Percentiles rank a stretch among this genome's conserved stretches.
phyloP scores from a whole-genome alignment of 176 grass and related monocot genomes.

The Musa schizocarpa region DNA sequence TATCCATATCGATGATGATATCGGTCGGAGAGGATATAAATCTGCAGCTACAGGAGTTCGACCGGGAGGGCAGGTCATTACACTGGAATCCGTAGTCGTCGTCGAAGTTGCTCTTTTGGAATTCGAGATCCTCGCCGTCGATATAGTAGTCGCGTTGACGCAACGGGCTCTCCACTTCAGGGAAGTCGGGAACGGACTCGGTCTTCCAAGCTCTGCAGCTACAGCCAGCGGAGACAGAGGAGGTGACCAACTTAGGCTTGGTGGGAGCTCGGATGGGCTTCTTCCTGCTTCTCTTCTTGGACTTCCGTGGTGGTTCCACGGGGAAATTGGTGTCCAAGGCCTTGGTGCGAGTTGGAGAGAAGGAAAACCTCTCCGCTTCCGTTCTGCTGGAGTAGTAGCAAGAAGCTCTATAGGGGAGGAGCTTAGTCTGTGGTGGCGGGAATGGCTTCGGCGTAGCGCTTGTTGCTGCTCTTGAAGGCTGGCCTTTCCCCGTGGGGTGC shows the following conservation, averaged over 20 bases:
- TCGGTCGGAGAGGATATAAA: conserved; percentile 47
- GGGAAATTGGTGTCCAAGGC: conserved; percentile 39
- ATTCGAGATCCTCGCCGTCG: conserved; percentile 16
- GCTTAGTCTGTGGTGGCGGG: conserved; percentile 4
- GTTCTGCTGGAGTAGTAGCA: conserved; percentile 75
- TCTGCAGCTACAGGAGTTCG: conserved; percentile 19
- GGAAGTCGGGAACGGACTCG: background rate
- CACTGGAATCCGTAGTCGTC: background rate
- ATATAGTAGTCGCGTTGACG: conserved; percentile 33
- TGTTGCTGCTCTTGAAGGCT: background rate
- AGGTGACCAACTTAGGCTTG: conserved; percentile 28
- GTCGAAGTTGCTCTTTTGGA: background rate
- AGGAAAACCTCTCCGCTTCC: conserved; percentile 1
- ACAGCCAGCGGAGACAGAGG: conserved; percentile 32
- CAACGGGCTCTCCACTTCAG: conserved; percentile 21
- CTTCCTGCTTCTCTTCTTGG: conserved; percentile 32
- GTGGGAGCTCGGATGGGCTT: conserved; percentile 21
- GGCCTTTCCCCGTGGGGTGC: background rate
- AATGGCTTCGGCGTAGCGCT: conserved; percentile 6
- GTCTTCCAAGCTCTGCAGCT: conserved; percentile 24
- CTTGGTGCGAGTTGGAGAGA: conserved; percentile 33
- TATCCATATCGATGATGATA: conserved; percentile 44
- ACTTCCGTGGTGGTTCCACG: conserved; percentile 41
- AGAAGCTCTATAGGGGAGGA: conserved; percentile 51
- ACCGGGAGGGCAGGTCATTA: background rate